Conservation (phyloP, 2,329 filamentous ascomycete genomes). For the Aureobasidium pullulans region DNA sequence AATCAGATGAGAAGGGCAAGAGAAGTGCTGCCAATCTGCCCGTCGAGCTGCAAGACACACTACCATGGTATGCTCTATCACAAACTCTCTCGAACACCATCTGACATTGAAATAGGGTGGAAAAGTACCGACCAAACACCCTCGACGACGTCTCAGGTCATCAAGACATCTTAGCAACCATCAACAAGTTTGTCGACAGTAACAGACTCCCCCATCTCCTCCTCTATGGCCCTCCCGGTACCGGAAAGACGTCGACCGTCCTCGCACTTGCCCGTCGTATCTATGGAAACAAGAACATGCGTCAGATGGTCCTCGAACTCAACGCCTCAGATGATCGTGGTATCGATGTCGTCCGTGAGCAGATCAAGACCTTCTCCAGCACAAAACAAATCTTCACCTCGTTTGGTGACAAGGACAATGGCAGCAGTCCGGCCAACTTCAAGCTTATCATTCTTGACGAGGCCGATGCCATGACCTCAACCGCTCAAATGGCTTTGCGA, state of each 20-base stretch:
- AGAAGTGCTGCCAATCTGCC: constrained; percentile 87
- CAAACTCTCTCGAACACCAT: too few relatives aligned
- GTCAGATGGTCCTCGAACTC: constrained; percentile 96
- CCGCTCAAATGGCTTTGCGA: constrained; percentile 92
- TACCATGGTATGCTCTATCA: constrained; percentile 77
- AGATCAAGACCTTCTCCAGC: constrained; percentile 98
- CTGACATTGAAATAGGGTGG: constrained; percentile 56
- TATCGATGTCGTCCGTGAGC: constrained; percentile 95
- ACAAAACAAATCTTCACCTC: constrained; percentile 95
- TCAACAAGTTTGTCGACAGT: constrained; percentile 93
- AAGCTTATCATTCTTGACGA: constrained; percentile 98
- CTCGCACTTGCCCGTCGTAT: constrained; percentile 87
- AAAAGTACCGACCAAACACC: constrained; percentile 88
- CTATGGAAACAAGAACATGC: constrained; percentile 85
- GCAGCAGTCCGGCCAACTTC: constrained; percentile 47
- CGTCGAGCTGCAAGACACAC: constrained; percentile 83
- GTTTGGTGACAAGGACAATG: constrained; percentile 30
- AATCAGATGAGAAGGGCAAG: constrained; percentile 71
- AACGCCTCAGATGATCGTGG: constrained; percentile 96
- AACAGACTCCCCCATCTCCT: constrained; percentile 93
- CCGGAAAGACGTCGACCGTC: constrained; percentile 95
- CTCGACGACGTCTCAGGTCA: constrained; percentile 92
- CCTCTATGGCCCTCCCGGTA: constrained; percentile 92
- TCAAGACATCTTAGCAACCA: constrained; percentile 92
- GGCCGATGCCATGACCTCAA: constrained; percentile 99